Base-by-base conservation (phyloP, 208 protist species). In the Acanthamoeba polyphaga region DNA sequence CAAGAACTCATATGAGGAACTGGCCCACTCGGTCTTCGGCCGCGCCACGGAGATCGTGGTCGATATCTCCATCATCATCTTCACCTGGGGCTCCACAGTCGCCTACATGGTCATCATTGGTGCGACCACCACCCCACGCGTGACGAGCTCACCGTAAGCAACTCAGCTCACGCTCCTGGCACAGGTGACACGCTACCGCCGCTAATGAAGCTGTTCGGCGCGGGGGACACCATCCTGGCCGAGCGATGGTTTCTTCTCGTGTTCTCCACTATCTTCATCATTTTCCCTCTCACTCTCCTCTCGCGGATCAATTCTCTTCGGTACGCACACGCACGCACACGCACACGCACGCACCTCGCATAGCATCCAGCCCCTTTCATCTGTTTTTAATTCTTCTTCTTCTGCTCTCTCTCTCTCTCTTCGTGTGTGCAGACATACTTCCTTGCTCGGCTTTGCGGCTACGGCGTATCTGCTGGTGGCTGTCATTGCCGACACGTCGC, bases 71-170 rank as follows among this genome's bases (percentile, higher is more conserved):
- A 92, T 92, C 87, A 92, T 92, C 64, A 76, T 92, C 62, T 92
- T 92, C 64, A 76, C 62, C 27, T 92, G 87, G 87, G 87, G 87
- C 53, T 76, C 62, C 87, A 74, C 87, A 0, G 87, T 92, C 43
- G 87, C 87, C 62, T 92, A 92, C 87, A 92, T 92, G 87, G 87
- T 92, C 62, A 76, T 76, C 87, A 92, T 92, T 32, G 85, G 78
- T 80, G 17, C 17, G 7, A 46, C n/a, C 38, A 24, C 72, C 32
- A 46, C 10, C 70, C n/a, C 70, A 43, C 22, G 15, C 60, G 70
- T 34, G 34, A 34, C 34, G 34, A 34, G 34, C 38, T 5, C 38
- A 43, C 38, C 38, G 3, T 43, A 43, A 43, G 38, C 38, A 43
- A 43, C 38, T 43, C 38, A 43, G 34, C 34, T 34, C 34, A 34